Base-by-base conservation (phyloP, 1,284 basidiomycete species). In the Heterobasidion occidentale region DNA sequence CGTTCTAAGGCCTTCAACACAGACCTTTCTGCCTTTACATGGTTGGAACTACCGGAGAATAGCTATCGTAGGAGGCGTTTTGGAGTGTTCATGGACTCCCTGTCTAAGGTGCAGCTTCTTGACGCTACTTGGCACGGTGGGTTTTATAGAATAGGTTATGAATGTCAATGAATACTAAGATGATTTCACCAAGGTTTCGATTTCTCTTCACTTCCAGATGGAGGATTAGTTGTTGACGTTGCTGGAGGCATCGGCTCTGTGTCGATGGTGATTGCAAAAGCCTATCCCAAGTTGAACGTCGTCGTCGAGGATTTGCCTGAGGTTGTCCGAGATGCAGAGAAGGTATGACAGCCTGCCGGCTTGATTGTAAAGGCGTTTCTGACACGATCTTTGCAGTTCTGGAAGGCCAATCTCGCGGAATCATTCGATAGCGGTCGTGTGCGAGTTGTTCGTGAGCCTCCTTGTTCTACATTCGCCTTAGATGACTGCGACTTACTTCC, bases 1-100 rank as follows among this genome's bases (percentile, higher is more conserved):
- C 64, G 70, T 58, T 61, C 63, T 27, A 55, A 58, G 9, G 68
- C 67, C 3, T 66, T 65, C 55, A 59, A 62, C 20, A 65, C 62
- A 3, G 50, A 60, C 46, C 54, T 64, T 38, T 57, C 33, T 63
- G 27, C 63, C 52, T 68, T 63, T 52, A 49, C 61, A 20, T 68
- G 64, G 63, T 59, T 65, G 42, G 65, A 64, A 52, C 59, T 60
- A 8, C 64, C 65, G 2, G 64, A 61, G 48, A 65, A 70, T 54
- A 52, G 54, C 15, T 49, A 19, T 8, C 58, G 65, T 12, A 51
- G 64, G 33, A 53, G 57, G 36, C 58, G 65, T 1, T 68, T 68
- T 53, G 63, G 59, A 3, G 59, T 64, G 38, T 65, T 56, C 11
- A 68, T 68, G 65, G 60, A 59, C 0, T 66, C 63, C 8, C 61